Base-by-base conservation (phyloP, 1,284 basidiomycete genomes). In the Apiotrichum porosum region DNA sequence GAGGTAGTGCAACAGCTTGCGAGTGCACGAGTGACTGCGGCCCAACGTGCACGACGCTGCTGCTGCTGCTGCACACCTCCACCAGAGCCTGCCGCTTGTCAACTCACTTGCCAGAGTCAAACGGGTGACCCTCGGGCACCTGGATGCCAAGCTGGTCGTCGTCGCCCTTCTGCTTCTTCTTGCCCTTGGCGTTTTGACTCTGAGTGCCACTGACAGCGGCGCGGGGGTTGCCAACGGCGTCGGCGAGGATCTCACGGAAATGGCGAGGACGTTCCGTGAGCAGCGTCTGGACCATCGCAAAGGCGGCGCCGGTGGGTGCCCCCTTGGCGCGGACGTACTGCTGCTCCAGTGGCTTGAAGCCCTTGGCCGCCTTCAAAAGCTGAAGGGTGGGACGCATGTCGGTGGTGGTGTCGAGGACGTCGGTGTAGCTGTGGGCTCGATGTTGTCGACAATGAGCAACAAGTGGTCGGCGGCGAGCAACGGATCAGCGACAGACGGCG, bases 91-190 rank as follows among this genome's bases (percentile, higher is more conserved):
- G n/a, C 37, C 28, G 18, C 6, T n/a, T 36, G 32, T n/a, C 9
- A 6, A 68, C 67, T 60, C 52, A 69, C 69, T 42, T 52, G n/a
- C 52, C 57, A 15, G 67, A 68, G 8, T 62, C 37, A 33, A 67
- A 71, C 6, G 66, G 67, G 50, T 69, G 67, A 12, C 58, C 63
- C 21, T 58, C 56, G 14, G 67, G 66, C 4, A 68, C 55, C 12
- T 13, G 17, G 21, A 47, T 41, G 21, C 13, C 22, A 22, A 37
- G 37, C 17, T 26, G 54, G 23, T 48, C 42, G 23, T 19, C 37
- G 37, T 32, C 48, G 22, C 9, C 24, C 41, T 51, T 47, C 21
- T 37, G 38, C 26, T 35, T n/a, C 37, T 40, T 19, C 32, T 40
- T 32, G 38, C 9, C 42, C 22, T 22, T 19, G 12, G 19, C 38